A percentile compares a stretch with the other conserved stretches of the same genome.
Conservation (phyloP, 306 rosid species). For the Glycine soja region DNA sequence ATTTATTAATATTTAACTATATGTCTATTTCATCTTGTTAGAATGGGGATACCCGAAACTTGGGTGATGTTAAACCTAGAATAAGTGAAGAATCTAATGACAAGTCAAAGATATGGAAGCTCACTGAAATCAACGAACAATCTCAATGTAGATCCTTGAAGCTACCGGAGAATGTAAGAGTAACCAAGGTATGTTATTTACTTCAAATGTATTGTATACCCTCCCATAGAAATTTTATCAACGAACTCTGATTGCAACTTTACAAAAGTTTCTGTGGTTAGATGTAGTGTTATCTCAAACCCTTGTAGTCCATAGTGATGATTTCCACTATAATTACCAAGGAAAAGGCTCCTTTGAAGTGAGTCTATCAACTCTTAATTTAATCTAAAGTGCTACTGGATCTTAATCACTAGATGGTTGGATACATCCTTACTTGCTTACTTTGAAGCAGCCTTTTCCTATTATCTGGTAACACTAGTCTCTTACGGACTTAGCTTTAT, state of each 20-base stretch:
- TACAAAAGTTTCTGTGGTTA: not conserved
- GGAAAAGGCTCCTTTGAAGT: not conserved
- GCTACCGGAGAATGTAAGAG: conserved; percentile 87
- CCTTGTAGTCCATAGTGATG: not conserved
- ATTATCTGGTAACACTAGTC: not conserved
- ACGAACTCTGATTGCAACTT: conserved; percentile 1
- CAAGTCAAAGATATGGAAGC: conserved; percentile 98
- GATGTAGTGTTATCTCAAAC: not conserved
- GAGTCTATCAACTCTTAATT: not conserved
- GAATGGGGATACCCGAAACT: conserved; percentile 87
- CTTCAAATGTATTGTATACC: not conserved
- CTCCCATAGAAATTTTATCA: not conserved
- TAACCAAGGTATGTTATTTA: conserved; percentile 66
- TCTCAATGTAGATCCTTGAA: conserved; percentile 92
- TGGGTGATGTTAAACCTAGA: conserved; percentile 96
- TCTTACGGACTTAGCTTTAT: not conserved
- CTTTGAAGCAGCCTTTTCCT: not conserved
- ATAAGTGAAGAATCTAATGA: conserved; percentile 93
- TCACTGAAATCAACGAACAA: conserved; percentile 88
- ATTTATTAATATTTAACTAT: conserved; percentile 6
- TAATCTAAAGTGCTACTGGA: not conserved
- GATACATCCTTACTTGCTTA: not conserved
- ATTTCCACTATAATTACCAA: not conserved
- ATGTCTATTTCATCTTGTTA: conserved; percentile 49
- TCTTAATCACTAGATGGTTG: not conserved